These are phyloP conservation scores for Podaxis rugospora DNA, from an alignment of 768 basidiomycete species.

Conservation along the genomic window DNA sequence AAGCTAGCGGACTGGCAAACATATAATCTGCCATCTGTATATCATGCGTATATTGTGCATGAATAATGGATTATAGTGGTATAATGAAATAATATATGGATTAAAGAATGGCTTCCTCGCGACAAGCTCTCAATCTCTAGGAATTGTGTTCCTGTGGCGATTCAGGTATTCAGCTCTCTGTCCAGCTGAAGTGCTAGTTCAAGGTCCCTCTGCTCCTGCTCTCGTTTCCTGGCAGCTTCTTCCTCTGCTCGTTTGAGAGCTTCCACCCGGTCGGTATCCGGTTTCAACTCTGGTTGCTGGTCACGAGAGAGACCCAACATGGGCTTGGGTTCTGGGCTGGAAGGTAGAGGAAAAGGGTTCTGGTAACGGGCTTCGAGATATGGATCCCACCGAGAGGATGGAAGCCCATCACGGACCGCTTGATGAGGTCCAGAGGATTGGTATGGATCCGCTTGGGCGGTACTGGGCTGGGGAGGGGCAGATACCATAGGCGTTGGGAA, in stretches of 20 bases:
- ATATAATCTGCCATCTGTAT: not conserved
- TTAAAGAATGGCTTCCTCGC: not conserved
- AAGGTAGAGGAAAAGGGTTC: conserved; percentile 50
- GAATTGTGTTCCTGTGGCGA: not conserved
- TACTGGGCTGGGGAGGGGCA: conserved; percentile 11
- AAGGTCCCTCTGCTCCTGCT: conserved; percentile 39
- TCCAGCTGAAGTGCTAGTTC: conserved; percentile 53
- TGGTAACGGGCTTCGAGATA: conserved; percentile 45
- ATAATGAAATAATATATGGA: not conserved
- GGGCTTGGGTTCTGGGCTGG: conserved; percentile 20
- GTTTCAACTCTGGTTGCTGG: conserved; percentile 12
- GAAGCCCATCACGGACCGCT: not conserved
- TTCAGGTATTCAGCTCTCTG: conserved; percentile 43
- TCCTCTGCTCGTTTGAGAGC: conserved; percentile 33
- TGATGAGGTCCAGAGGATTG: conserved; percentile 3
- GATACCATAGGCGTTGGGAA: conserved; percentile 30
- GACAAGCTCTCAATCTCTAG: not conserved
- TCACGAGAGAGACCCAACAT: conserved; percentile 11
- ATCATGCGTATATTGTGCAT: not conserved
- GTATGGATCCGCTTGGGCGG: conserved; percentile 5
- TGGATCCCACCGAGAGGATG: conserved; percentile 25
- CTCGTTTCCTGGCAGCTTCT: conserved; percentile 30
- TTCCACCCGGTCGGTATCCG: conserved; percentile 29
- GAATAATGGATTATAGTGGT: not conserved
- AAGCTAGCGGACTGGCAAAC: not conserved